Conservation (phyloP, 2,329 filamentous ascomycete genomes). For the Geosmithia morbida region DNA sequence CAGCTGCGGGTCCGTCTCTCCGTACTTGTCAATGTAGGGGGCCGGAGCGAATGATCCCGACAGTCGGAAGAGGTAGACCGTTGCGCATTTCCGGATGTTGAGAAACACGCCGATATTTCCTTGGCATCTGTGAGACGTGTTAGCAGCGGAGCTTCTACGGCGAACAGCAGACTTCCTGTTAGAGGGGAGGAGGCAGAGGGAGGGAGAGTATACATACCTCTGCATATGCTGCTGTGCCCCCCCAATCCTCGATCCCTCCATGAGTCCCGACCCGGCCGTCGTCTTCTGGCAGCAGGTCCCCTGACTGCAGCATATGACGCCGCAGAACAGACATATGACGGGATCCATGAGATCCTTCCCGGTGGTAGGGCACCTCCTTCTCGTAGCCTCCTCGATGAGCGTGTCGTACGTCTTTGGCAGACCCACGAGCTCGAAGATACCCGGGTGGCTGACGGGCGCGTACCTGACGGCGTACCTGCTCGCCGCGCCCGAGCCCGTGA, state of each 20-base stretch:
- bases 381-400: constrained; percentile 82
- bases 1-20: constrained; percentile 86
- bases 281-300: constrained; percentile 75
- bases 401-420: constrained; percentile 85
- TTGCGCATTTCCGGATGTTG: constrained; percentile 90
- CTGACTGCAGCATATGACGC: constrained; percentile 93
- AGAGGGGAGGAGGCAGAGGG: neutral
- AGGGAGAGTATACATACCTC: constrained; percentile 43
- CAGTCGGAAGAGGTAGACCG: constrained; percentile 70
- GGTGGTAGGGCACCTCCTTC: constrained; percentile 70
- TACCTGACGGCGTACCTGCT: constrained; percentile 16
- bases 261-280: constrained; percentile 26
- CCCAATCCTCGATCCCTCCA: constrained; percentile 42
- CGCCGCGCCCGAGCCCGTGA: constrained; percentile 13
- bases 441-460: constrained; percentile 54
- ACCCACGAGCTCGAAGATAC: constrained; percentile 87
- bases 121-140: constrained; percentile 50
- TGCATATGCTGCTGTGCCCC: constrained; percentile 84
- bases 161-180: too few species aligned
- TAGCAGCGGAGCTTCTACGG: constrained; percentile 4
- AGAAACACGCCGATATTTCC: constrained; percentile 86
- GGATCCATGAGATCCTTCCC: constrained; percentile 87
- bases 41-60: constrained; percentile 77
- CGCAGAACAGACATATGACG: constrained; percentile 85
- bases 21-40: constrained; percentile 91